phyloP scores from a whole-genome alignment of 2,329 filamentous ascomycete genomes.

The Arthrinium phaeospermum region DNA sequence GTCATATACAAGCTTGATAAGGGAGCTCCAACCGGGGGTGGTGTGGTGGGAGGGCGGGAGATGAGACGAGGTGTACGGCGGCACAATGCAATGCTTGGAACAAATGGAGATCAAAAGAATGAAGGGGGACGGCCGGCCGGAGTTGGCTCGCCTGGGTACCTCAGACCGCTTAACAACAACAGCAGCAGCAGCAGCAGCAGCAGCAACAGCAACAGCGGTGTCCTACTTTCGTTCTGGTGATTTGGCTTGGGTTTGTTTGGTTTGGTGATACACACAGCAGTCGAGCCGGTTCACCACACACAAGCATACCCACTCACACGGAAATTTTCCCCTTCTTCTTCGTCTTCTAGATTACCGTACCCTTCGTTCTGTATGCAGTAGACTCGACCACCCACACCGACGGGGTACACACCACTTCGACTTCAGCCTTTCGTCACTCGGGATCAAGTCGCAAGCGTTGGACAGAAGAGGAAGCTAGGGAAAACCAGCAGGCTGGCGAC shows the following conservation, averaged over 20 bases:
- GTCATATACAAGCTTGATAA: conserved; percentile 22
- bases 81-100: conserved; percentile 21
- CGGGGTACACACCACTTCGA: conserved; percentile 17
- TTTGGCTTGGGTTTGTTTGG: not conserved
- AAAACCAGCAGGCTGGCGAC: conserved; percentile 8
- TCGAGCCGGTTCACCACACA: conserved; percentile 7
- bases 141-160: not conserved
- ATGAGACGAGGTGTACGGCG: conserved; percentile 19
- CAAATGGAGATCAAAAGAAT: not conserved
- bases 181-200: not conserved
- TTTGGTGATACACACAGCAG: not conserved
- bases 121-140: conserved; percentile 9
- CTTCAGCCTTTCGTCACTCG: conserved; percentile 19
- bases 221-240: not conserved
- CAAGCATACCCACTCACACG: conserved; percentile 11
- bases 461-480: conserved; percentile 18
- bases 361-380: not conserved
- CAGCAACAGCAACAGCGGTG: not conserved
- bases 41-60: conserved; percentile 17
- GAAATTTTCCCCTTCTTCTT: conserved; percentile 9
- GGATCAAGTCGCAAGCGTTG: conserved; percentile 15
- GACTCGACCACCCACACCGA: conserved; percentile 9
- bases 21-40: conserved; percentile 7
- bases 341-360: conserved; percentile 14
- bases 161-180: not conserved